Percentiles rank a stretch among this genome's conserved stretches.
Evolutionary conservation across 2,329 filamentous ascomycete genomes (phyloP).

Genomic region (Diaporthe aspalathi): DNA sequence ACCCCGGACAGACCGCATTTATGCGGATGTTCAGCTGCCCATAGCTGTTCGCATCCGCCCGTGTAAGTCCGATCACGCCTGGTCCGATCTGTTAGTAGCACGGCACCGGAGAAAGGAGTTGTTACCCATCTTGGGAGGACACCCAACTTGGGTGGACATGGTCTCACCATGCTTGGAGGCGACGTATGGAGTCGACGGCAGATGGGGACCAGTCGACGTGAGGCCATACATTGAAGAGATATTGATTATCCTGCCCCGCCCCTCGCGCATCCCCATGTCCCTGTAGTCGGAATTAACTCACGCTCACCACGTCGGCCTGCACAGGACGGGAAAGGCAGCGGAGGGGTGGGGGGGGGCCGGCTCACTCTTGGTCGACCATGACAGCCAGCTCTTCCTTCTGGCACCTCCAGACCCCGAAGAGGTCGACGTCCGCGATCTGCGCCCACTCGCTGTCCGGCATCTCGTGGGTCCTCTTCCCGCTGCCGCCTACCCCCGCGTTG

Average conservation of each 20-base stretch:
- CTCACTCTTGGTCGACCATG: slow-evolving; percentile 63
- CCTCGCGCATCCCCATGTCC: not conserved
- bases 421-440: slow-evolving; percentile 62
- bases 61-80: slow-evolving; percentile 3
- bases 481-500: slow-evolving; percentile 5
- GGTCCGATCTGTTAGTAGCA: not conserved
- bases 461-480: not conserved
- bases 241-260: slow-evolving; percentile 60
- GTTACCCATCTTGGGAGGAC: too few species aligned
- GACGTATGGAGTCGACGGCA: slow-evolving; percentile 59
- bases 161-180: slow-evolving; percentile 61
- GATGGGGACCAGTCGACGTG: slow-evolving; percentile 51
- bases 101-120: too few species aligned
- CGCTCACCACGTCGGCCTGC: not conserved
- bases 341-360: slow-evolving; percentile 33
- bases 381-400: slow-evolving; percentile 63
- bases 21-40: slow-evolving; percentile 10
- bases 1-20: slow-evolving; percentile 15
- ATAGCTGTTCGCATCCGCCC: slow-evolving; percentile 17
- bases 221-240: slow-evolving; percentile 64
- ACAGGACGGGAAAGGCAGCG: not conserved
- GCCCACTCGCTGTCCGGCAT: slow-evolving; percentile 54
- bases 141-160: too few species aligned
- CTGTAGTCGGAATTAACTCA: not conserved
- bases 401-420: slow-evolving; percentile 68